Percentiles rank a stretch among this genome's conserved stretches.
Conservation (phyloP, 768 basidiomycete species). For the Jaapia argillacea region DNA sequence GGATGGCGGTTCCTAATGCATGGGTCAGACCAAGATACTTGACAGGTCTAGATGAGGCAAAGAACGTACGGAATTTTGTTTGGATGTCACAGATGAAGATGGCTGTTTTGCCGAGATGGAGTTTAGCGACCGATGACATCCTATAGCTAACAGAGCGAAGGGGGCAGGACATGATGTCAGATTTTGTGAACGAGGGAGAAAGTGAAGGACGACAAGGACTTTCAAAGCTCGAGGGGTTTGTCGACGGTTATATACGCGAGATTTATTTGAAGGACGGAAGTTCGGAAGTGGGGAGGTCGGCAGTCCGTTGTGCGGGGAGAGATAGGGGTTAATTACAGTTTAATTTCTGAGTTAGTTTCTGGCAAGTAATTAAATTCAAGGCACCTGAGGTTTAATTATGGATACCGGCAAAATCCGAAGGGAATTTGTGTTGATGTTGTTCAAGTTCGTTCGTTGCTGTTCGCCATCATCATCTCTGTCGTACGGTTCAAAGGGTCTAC, state of each 20-base stretch:
- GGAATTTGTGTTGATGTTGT: slow-evolving; percentile 8
- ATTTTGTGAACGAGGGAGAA: too few relatives aligned
- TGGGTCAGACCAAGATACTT: too few relatives aligned
- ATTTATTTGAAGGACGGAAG: too few relatives aligned
- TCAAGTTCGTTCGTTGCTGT: slow-evolving; percentile 14
- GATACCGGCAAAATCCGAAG: slow-evolving; percentile 18
- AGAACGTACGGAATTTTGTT: slow-evolving; percentile 51
- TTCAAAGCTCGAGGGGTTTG: too few relatives aligned
- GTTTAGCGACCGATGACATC: slow-evolving; percentile 16
- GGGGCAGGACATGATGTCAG: too few relatives aligned
- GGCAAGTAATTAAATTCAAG: too few relatives aligned
- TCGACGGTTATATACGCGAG: too few relatives aligned
- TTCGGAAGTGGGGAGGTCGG: background rate
- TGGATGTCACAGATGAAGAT: slow-evolving; percentile 86
- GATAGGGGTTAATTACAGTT: background rate
- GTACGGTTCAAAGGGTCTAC: background rate
- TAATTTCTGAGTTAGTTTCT: too few relatives aligned
- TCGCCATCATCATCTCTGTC: slow-evolving; percentile 18
- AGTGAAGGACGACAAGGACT: too few relatives aligned
- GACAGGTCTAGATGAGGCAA: background rate
- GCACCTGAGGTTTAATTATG: slow-evolving; percentile 1
- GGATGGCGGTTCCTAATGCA: slow-evolving; percentile 36
- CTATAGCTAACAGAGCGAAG: background rate
- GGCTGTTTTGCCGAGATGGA: slow-evolving; percentile 31
- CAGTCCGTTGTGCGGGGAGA: background rate